These are phyloP conservation scores for Didymella segeticola DNA, from an alignment of 2,329 filamentous ascomycete species.

Conservation along the genomic window DNA sequence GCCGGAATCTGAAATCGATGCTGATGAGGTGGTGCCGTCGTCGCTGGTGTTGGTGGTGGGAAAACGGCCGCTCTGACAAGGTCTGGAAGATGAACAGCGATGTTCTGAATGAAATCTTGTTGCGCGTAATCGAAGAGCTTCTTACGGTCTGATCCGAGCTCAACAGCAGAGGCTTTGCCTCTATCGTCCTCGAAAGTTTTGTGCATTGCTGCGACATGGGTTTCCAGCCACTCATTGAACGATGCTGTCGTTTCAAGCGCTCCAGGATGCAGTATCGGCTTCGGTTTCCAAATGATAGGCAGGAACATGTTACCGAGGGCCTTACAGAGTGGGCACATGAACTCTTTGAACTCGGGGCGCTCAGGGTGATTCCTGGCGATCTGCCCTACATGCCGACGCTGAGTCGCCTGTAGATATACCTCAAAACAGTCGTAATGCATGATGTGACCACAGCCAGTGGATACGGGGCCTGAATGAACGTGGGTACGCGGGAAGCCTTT, in stretches of 20 bases:
- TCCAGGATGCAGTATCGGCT: constrained; percentile 82
- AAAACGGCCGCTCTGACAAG: constrained; percentile 32
- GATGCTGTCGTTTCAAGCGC: constrained; percentile 64
- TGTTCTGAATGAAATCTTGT: constrained; percentile 57
- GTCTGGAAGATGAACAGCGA: constrained; percentile 52
- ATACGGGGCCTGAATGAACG: constrained; percentile 76
- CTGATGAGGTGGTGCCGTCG: constrained; percentile 26
- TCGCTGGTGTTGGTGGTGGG: constrained; percentile 21
- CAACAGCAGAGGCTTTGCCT: constrained; percentile 31
- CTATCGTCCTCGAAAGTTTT: constrained; percentile 50
- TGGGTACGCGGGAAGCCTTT: constrained; percentile 81
- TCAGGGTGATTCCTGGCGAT: constrained; percentile 96
- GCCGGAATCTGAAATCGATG: constrained; percentile 41
- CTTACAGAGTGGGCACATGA: constrained; percentile 96
- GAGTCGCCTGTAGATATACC: constrained; percentile 83
- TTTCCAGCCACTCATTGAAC: constrained; percentile 74
- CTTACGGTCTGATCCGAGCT: constrained; percentile 52
- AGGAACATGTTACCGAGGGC: constrained; percentile 94
- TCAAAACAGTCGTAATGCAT: constrained; percentile 99
- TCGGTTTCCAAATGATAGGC: constrained; percentile 92
- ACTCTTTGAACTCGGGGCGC: constrained; percentile 78
- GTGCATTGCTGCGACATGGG: constrained; percentile 60
- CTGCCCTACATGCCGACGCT: constrained; percentile 84
- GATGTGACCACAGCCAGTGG: constrained; percentile 93
- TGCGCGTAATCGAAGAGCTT: constrained; percentile 60